Evolutionary conservation across 805 yeast species (phyloP), one percentile per base, ranked within the genome.

Genomic region (Diddensiella santjacobensis): DNA sequence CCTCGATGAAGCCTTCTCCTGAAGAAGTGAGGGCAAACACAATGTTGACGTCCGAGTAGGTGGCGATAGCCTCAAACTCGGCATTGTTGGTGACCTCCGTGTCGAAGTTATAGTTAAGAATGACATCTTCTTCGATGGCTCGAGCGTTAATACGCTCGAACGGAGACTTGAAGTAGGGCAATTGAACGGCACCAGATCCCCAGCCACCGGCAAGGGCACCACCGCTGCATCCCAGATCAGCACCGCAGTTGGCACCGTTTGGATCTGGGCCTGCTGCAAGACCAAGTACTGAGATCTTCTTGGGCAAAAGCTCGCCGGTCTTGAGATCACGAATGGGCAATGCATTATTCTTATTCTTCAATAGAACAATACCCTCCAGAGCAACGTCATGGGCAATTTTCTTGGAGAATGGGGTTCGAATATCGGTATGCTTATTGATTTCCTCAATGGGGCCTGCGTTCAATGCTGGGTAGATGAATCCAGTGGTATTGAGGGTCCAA

Each of bases 171-270:
- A 78, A 75, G 58, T 67, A 77, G 2, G 82, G 81, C 38, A 77
- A 73, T 53, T 71, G 74, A 13, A 74, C 81, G 8, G 81, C 70
- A 0, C 83, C 80, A 3, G 85, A 80, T 0, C 86, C 87, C 81
- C 85, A 78, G 11, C 85, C 85, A 24, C 75, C 70, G 29, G 78
- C 74, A 37, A 80, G 58, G 1, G 78, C 73, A 2, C 86, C 87
- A 48, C 75, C 71, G 8, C 69, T 68, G 51, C 79, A 72, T 41
- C 69, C 71, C 58, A 75, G 78, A 58, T 79, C 83, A 49, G 69
- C 72, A 29, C 51, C 57, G 48, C 79, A 74, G 54, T 74, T 77
- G 53, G 75, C 71, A 0, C 84, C 85, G 39, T 69, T 35, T 19
- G 78, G 71, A 51, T 72, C 76, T 1, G 72, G 64, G 2, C 74